A percentile compares a stretch with the other conserved stretches of the same genome.
Evolutionary conservation across 1,284 basidiomycete species (phyloP).

Genomic region (Anthracocystis panici-leucophaei): DNA sequence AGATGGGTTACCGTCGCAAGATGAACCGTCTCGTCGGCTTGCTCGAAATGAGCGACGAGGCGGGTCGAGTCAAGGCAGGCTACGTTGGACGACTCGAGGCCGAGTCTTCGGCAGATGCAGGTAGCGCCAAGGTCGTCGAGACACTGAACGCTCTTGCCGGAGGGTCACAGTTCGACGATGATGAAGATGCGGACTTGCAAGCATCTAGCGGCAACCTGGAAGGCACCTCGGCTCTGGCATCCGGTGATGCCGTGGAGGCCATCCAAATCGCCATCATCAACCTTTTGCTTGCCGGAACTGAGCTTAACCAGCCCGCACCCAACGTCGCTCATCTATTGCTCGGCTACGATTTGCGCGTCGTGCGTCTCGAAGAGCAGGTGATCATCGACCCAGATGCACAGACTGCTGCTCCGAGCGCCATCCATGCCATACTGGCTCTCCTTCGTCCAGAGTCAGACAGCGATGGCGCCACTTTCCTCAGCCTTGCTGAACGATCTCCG

Average conservation of each 20-base stretch:
- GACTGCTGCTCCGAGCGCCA: slow-evolving; percentile 71
- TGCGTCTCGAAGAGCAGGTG: slow-evolving; percentile 71
- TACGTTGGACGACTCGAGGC: slow-evolving; percentile 79
- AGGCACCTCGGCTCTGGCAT: slow-evolving; percentile 66
- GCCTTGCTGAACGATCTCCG: slow-evolving; percentile 72
- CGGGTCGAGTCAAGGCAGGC: slow-evolving; percentile 84
- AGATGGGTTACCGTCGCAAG: slow-evolving; percentile 65
- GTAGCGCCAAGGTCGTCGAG: slow-evolving; percentile 56
- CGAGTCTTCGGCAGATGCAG: slow-evolving; percentile 65
- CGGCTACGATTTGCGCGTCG: slow-evolving; percentile 76
- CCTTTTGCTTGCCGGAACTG: slow-evolving; percentile 83
- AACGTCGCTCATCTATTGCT: slow-evolving; percentile 91
- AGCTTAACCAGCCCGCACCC: slow-evolving; percentile 77
- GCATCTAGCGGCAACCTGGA: slow-evolving; percentile 71
- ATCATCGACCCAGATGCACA: slow-evolving; percentile 71
- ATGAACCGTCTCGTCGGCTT: slow-evolving; percentile 79
- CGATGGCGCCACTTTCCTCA: slow-evolving; percentile 32
- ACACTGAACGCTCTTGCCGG: slow-evolving; percentile 70
- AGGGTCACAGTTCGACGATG: slow-evolving; percentile 68
- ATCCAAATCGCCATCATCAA: slow-evolving; percentile 85
- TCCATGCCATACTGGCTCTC: slow-evolving; percentile 79
- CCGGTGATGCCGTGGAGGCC: slow-evolving; percentile 73
- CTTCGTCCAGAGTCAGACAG: slow-evolving; percentile 40
- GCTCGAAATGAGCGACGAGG: slow-evolving; percentile 85
- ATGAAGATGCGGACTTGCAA: slow-evolving; percentile 74